Evolutionary conservation across 2,329 filamentous ascomycete species (phyloP), one percentile per base, ranked within the genome.

Genomic region (Phaeosphaeriaceae sp.): DNA sequence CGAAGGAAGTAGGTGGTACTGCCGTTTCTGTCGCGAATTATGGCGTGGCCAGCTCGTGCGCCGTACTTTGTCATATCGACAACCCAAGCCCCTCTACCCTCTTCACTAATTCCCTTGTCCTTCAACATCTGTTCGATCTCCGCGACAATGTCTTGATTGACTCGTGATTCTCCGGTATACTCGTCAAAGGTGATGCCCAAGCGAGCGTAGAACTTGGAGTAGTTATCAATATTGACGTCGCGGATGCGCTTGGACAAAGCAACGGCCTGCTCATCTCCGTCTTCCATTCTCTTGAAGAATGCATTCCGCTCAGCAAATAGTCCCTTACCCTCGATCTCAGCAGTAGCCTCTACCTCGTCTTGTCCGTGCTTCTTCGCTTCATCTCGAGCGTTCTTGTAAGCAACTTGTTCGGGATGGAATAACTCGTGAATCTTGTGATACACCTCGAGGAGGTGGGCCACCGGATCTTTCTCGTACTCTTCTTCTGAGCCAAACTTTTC

Each of bases 361-460:
- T 77, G 74, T 60, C 72, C 72, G n/a, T 74, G 64, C 49, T 74
- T 66, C 2, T 63, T 68, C 59, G 78, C 76, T 21, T 71, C 58
- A 50, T 70, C 72, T 21, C 76, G 70, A 4, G 74, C 62, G 46
- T 74, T 72, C 42, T 75, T 79, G 61, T 86, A 84, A 18, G 87
- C 83, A 50, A 81, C 0, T 79, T 83, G 2, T 78, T 73, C 56
- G 87, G 81, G 3, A 87, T 79, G 32, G n/a, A n/a, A 26, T 9
- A 9, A 9, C 23, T 26, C 11, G 23, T 9, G 6, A 9, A 9
- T 26, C 23, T 85, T 83, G 55, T 92, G 89, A 64, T 93, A 94
- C 42, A 94, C 86, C 64, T 92, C 84, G 72, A 87, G 92, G 7
- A 94, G 78, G 71, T 94, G 90, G 71, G 89, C 88, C 66, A 93